phyloP scores from a whole-genome alignment of 305 asterid species.

The Fraxinus latifolia region DNA sequence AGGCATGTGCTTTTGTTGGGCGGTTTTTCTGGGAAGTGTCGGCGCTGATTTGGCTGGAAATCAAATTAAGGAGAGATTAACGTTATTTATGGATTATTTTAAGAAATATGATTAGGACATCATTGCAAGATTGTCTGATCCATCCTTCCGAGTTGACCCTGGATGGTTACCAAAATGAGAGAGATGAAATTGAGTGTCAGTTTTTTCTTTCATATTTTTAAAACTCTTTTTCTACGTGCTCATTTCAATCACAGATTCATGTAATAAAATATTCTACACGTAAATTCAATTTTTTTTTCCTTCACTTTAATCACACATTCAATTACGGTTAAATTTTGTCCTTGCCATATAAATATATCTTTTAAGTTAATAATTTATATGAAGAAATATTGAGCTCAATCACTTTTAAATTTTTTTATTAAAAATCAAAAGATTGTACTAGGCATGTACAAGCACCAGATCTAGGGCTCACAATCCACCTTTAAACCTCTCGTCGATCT shows the following conservation, averaged over 20 bases:
- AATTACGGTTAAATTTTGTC: neutral
- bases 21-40: conserved; percentile 45
- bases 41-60: conserved; percentile 20
- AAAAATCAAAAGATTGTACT: neutral
- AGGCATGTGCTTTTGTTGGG: conserved; percentile 64
- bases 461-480: neutral
- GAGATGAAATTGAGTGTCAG: no score
- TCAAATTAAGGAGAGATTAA: neutral
- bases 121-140: conserved; percentile 15
- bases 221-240: no score
- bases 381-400: neutral
- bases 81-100: conserved; percentile 12
- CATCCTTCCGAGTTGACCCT: neutral
- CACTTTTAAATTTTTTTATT: neutral
- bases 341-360: neutral
- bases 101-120: neutral
- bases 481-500: neutral
- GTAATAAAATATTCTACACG: no score
- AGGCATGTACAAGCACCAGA: neutral
- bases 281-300: no score
- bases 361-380: neutral
- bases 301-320: no score
- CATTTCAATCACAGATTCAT: no score
- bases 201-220: no score
- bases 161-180: no score